These are phyloP conservation scores for Chytridium lagenaria DNA, from an alignment of 371 early-diverging fungal genomes.

Conservation along the genomic window DNA sequence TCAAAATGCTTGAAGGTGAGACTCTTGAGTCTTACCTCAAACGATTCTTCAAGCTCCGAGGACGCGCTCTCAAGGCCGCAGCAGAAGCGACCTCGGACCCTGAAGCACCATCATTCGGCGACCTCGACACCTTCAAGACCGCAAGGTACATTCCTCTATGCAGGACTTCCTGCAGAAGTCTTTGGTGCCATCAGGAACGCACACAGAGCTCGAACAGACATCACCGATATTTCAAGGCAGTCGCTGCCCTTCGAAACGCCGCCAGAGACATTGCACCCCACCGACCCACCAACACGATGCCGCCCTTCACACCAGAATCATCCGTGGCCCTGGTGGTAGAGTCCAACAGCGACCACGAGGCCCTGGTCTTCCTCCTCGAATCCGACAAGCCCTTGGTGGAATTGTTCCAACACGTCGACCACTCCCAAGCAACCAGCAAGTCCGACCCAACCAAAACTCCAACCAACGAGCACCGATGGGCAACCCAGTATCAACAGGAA, in stretches of 20 bases:
- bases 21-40: not conserved
- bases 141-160: not conserved
- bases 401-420: not conserved
- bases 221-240: not conserved
- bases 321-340: not conserved
- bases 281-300: not conserved
- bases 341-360: not conserved
- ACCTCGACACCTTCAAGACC: not conserved
- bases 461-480: not conserved
- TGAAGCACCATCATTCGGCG: not conserved
- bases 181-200: not conserved
- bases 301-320: not conserved
- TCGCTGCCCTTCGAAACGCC: not conserved
- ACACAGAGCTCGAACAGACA: not conserved
- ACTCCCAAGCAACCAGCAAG: not conserved
- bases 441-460: not conserved
- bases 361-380: not conserved
- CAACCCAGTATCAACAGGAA: not conserved
- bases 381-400: not conserved
- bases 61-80: not conserved
- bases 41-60: not conserved
- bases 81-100: not conserved
- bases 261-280: not conserved
- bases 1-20: constrained; percentile 6
- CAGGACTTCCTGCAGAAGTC: not conserved